Percentiles rank a stretch among this genome's conserved stretches.
These are phyloP conservation scores for Diplocarpon mali DNA, from an alignment of 2,329 filamentous ascomycete species.

Conservation along the genomic window DNA sequence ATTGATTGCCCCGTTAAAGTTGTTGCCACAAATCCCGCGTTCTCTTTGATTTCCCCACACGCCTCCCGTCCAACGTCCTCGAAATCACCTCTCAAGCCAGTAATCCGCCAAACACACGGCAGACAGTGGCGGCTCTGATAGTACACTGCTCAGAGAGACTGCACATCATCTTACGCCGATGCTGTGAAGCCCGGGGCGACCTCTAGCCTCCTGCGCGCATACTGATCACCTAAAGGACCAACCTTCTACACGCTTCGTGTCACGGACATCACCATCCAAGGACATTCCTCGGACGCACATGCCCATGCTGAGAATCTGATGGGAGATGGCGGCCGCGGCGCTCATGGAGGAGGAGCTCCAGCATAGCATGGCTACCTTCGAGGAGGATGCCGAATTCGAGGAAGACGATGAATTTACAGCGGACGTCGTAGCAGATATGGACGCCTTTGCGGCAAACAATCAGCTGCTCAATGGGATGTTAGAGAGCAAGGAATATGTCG, in stretches of 20 bases:
- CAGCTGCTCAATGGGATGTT: constrained; percentile 27
- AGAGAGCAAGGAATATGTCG: constrained; percentile 15
- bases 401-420: constrained; percentile 25
- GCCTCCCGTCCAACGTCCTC: constrained; percentile 5
- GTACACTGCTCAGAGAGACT: not conserved
- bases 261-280: not conserved
- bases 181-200: not conserved
- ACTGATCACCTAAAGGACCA: not conserved
- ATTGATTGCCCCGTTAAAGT: constrained; percentile 13
- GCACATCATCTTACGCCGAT: not conserved
- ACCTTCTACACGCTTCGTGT: not conserved
- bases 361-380: constrained; percentile 26
- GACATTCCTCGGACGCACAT: not conserved
- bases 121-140: not conserved
- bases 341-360: constrained; percentile 26
- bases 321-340: constrained; percentile 23
- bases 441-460: constrained; percentile 27
- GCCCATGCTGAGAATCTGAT: constrained; percentile 17
- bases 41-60: constrained; percentile 9
- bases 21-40: constrained; percentile 21
- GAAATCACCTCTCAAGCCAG: constrained; percentile 4
- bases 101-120: not conserved
- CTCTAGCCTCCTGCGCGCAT: not conserved
- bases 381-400: constrained; percentile 28
- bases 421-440: constrained; percentile 21